These are phyloP conservation scores for Santalum album DNA, from an alignment of 164 flowering plant species.

Conservation along the genomic window DNA sequence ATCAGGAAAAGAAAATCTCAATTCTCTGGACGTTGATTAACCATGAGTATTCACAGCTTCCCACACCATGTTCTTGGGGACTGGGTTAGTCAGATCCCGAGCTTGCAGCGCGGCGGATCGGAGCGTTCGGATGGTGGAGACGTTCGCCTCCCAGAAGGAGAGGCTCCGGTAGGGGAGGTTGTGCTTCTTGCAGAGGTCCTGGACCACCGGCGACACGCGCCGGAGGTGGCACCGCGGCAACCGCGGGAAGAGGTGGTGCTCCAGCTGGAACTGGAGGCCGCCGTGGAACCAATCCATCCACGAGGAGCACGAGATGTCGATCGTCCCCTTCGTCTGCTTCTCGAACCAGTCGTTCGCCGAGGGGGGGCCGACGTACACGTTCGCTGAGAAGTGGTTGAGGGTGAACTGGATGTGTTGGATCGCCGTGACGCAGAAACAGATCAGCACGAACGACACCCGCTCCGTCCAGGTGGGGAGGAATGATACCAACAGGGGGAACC, in stretches of 20 bases:
- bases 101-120: slow-evolving; percentile 59
- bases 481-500: slow-evolving; percentile 50
- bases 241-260: slow-evolving; percentile 68
- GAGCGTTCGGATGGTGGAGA: slow-evolving; percentile 36
- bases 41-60: slow-evolving; percentile 74
- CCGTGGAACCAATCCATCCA: slow-evolving; percentile 79
- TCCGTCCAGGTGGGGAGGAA: slow-evolving; percentile 47
- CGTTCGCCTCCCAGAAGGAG: slow-evolving; percentile 52
- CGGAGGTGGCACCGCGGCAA: slow-evolving; percentile 58
- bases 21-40: too few relatives aligned
- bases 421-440: slow-evolving; percentile 36
- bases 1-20: neutral
- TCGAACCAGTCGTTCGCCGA: slow-evolving; percentile 54
- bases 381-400: slow-evolving; percentile 54
- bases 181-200: slow-evolving; percentile 65
- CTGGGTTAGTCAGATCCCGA: slow-evolving; percentile 30
- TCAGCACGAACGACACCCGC: slow-evolving; percentile 39
- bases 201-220: slow-evolving; percentile 42
- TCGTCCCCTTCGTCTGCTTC: slow-evolving; percentile 46
- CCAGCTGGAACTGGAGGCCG: slow-evolving; percentile 64
- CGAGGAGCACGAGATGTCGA: slow-evolving; percentile 40
- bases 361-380: slow-evolving; percentile 52
- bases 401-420: slow-evolving; percentile 58
- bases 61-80: slow-evolving; percentile 52
- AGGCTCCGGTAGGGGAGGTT: slow-evolving; percentile 45